A percentile compares a stretch with the other conserved stretches of the same genome.
Conservation (phyloP, 2,329 filamentous ascomycete genomes). For the Fusarium coffeatum region DNA sequence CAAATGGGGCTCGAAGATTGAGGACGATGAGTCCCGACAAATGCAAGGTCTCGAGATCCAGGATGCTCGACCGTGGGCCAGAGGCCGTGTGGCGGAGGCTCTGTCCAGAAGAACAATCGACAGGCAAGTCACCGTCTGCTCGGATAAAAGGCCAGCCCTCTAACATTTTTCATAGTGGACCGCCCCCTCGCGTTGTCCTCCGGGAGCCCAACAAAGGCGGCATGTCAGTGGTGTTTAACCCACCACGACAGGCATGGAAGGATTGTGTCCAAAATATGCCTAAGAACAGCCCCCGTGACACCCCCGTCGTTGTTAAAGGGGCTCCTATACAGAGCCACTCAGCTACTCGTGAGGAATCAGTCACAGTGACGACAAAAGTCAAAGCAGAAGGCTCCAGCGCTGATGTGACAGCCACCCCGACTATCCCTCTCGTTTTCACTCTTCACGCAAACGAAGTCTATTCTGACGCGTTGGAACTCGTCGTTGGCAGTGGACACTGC, state of each 20-base stretch:
- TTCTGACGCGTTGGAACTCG: constrained; percentile 8
- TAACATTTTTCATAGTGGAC: constrained; percentile 1
- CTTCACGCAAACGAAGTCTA: neutral
- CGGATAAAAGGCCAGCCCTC: neutral
- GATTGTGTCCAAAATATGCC: constrained; percentile 14
- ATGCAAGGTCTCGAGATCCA: constrained; percentile 38
- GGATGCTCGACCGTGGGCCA: constrained; percentile 42
- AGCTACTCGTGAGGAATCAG: neutral
- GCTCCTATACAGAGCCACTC: neutral
- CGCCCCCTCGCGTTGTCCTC: neutral
- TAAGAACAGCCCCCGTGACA: neutral
- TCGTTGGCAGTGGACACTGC: constrained; percentile 36
- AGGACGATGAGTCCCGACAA: constrained; percentile 40
- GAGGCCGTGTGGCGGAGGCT: neutral
- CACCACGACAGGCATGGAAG: constrained; percentile 29
- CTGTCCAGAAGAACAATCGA: neutral
- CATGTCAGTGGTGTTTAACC: constrained; percentile 7
- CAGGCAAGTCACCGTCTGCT: constrained; percentile 4
- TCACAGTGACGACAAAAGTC: no score
- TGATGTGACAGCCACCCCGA: neutral
- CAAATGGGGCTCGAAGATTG: constrained; percentile 35
- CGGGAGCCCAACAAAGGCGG: neutral
- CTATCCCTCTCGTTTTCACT: neutral
- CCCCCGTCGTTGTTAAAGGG: constrained; percentile 14
- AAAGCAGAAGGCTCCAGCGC: neutral